Percentiles rank a stretch among this genome's conserved stretches.
phyloP scores from a whole-genome alignment of 2,329 filamentous ascomycete species.

The Pezizomycotina sp. region DNA sequence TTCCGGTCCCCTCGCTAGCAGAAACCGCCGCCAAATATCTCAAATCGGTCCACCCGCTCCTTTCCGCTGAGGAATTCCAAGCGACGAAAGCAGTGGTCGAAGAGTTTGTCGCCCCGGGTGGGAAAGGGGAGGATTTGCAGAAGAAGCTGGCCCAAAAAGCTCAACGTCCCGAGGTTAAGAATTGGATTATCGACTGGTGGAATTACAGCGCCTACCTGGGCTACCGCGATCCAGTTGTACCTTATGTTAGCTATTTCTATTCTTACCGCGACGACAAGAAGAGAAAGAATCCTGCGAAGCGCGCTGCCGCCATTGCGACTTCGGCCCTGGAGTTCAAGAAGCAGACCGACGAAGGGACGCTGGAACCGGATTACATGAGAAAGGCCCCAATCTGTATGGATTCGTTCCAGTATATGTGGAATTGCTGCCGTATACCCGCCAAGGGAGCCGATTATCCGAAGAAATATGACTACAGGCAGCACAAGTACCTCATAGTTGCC shows the following conservation, averaged over 20 bases:
- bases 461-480: conserved; percentile 57
- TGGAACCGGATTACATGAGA: conserved; percentile 99
- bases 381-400: conserved; percentile 95
- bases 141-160: conserved; percentile 66
- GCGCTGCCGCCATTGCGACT: conserved; percentile 76
- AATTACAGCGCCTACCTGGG: conserved; percentile 82
- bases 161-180: conserved; percentile 65
- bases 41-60: conserved; percentile 59
- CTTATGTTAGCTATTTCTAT: conserved; percentile 99
- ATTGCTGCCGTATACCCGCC: conserved; percentile 68
- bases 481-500: conserved; percentile 78
- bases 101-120: conserved; percentile 77
- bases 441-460: conserved; percentile 65
- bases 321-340: conserved; percentile 86
- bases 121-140: conserved; percentile 67
- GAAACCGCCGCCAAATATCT: conserved; percentile 68
- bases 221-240: conserved; percentile 90
- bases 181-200: conserved; percentile 98
- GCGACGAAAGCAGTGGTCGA: conserved; percentile 66
- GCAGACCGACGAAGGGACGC: conserved; percentile 60
- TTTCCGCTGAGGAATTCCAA: conserved; percentile 51
- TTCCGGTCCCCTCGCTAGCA: conserved; percentile 67
- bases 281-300: conserved; percentile 74
- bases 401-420: conserved; percentile 99
- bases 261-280: conserved; percentile 87